phyloP scores from a whole-genome alignment of 768 basidiomycete species.

The Calocybe cyanea region DNA sequence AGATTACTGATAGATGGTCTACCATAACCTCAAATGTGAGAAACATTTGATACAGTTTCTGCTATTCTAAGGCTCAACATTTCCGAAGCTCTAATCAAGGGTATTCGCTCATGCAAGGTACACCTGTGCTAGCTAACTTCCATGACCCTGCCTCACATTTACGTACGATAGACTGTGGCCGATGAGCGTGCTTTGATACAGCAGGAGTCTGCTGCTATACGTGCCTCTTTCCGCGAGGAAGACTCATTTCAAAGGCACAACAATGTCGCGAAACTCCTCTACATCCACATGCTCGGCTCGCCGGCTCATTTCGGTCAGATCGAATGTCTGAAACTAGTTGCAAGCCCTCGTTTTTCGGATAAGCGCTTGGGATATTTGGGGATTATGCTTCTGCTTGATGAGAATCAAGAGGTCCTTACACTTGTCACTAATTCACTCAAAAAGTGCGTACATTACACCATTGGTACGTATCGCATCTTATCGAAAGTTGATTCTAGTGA shows the following conservation, averaged over 20 bases:
- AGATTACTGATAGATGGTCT: conserved; percentile 51
- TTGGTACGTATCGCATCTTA: neutral
- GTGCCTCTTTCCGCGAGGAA: conserved; percentile 96
- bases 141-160: conserved; percentile 13
- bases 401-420: conserved; percentile 96
- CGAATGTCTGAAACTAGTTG: conserved; percentile 92
- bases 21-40: conserved; percentile 84
- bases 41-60: conserved; percentile 4
- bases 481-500: conserved; percentile 52
- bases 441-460: conserved; percentile 57
- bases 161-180: conserved; percentile 75
- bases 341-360: conserved; percentile 92
- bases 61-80: conserved; percentile 21
- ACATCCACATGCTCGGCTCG: conserved; percentile 98
- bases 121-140: conserved; percentile 10
- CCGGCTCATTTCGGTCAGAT: conserved; percentile 99
- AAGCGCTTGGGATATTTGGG: conserved; percentile 96
- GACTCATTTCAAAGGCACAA: conserved; percentile 94
- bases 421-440: conserved; percentile 97
- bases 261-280: conserved; percentile 96
- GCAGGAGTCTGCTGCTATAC: conserved; percentile 95
- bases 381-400: conserved; percentile 95
- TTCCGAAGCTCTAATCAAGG: conserved; percentile 87
- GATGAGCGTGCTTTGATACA: conserved; percentile 97
- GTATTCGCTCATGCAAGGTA: conserved; percentile 96